Conservation (phyloP, 805 yeast genomes). For the Lipomyces sp. region DNA sequence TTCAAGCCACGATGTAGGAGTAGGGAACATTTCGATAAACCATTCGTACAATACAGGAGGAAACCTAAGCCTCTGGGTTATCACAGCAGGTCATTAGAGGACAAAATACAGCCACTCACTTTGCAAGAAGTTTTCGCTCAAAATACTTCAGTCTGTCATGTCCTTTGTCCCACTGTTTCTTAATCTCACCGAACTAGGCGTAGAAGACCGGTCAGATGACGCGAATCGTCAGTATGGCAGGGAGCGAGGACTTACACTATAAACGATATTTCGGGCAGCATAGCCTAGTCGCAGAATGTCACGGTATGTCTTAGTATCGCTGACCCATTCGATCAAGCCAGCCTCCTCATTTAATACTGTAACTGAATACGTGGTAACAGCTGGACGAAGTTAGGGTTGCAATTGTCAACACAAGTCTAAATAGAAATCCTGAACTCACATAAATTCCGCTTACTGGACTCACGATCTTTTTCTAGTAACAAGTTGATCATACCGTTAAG, state of each 20-base stretch:
- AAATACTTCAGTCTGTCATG: slow-evolving; percentile 9
- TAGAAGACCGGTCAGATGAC: not conserved
- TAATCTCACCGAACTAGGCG: slow-evolving; percentile 1
- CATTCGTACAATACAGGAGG: slow-evolving; percentile 82
- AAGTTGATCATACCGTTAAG: slow-evolving; percentile 86
- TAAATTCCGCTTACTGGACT: slow-evolving; percentile 72
- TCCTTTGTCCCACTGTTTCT: slow-evolving; percentile 5
- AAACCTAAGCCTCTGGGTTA: slow-evolving; percentile 39
- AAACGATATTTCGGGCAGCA: slow-evolving; percentile 48
- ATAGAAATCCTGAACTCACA: slow-evolving; percentile 30
- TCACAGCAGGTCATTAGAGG: not conserved
- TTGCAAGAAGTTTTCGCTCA: slow-evolving; percentile 28
- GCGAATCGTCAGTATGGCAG: not conserved
- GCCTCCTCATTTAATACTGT: slow-evolving; percentile 82
- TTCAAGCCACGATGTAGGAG: slow-evolving; percentile 84
- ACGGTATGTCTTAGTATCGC: slow-evolving; percentile 72
- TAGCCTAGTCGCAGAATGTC: slow-evolving; percentile 58
- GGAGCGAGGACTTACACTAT: not conserved
- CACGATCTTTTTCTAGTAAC: slow-evolving; percentile 66
- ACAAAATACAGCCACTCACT: slow-evolving; percentile 3
- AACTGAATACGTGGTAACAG: slow-evolving; percentile 83
- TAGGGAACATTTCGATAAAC: slow-evolving; percentile 88
- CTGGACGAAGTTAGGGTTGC: slow-evolving; percentile 5
- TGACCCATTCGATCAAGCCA: slow-evolving; percentile 92
- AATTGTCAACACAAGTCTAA: no score